Evolutionary conservation across 2,329 filamentous ascomycete genomes (phyloP).

Genomic region (Ceratocystiopsis minuta): DNA sequence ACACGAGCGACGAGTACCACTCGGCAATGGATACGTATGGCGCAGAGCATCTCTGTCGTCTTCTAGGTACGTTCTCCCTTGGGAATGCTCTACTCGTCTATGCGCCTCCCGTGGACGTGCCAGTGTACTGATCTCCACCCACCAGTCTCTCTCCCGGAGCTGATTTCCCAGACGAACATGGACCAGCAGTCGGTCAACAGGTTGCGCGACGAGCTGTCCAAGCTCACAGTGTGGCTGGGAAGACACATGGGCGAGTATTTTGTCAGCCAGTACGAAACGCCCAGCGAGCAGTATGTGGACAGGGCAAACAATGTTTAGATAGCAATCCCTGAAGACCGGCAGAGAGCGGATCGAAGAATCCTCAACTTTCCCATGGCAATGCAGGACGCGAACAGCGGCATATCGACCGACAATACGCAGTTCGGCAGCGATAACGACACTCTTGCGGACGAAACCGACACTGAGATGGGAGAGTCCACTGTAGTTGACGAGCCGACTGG

Average conservation of each 20-base stretch:
- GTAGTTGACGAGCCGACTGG: too few species aligned
- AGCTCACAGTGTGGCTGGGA: conserved; percentile 71
- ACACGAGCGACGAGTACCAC: conserved; percentile 37
- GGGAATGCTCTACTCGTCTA: too few species aligned
- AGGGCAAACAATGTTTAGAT: conserved; percentile 33
- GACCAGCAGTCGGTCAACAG: conserved; percentile 78
- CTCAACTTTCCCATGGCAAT: too few species aligned
- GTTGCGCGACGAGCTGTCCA: conserved; percentile 70
- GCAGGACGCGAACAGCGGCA: too few species aligned
- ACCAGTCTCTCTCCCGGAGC: conserved; percentile 72
- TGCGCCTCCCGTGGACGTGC: too few species aligned
- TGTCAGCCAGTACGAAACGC: conserved; percentile 54
- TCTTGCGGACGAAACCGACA: too few species aligned
- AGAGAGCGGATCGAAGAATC: too few species aligned
- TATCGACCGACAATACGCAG: too few species aligned
- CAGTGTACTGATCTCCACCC: background rate
- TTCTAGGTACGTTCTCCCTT: conserved; percentile 51
- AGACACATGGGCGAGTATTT: conserved; percentile 67
- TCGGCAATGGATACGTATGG: conserved; percentile 70
- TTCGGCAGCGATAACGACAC: too few species aligned
- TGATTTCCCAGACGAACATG: conserved; percentile 96
- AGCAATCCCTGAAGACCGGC: background rate
- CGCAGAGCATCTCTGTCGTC: conserved; percentile 73
- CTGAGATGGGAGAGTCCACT: too few species aligned
- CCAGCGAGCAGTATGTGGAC: conserved; percentile 53